phyloP scores from a whole-genome alignment of 495 filamentous ascomycete genomes.

The Penicillium soppii region DNA sequence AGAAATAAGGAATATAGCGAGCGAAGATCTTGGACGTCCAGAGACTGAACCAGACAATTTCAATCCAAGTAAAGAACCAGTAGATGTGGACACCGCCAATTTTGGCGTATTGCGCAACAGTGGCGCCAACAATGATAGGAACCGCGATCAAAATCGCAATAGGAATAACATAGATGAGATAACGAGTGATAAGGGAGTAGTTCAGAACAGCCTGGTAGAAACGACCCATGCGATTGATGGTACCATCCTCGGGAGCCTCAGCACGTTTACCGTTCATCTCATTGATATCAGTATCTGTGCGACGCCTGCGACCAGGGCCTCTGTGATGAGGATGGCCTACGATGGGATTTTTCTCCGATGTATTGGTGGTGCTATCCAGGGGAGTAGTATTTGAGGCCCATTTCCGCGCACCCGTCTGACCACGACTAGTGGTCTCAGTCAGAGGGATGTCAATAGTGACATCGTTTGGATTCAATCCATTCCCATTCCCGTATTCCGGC shows the following conservation, averaged over 20 bases:
- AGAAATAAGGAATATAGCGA: conserved; percentile 73
- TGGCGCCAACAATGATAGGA: conserved; percentile 77
- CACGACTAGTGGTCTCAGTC: conserved; percentile 39
- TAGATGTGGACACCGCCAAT: conserved; percentile 68
- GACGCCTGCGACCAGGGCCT: conserved; percentile 46
- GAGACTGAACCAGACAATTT: conserved; percentile 83
- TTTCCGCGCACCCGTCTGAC: conserved; percentile 45
- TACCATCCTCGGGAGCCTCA: conserved; percentile 55
- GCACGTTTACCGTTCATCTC: conserved; percentile 40
- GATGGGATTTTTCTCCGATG: conserved; percentile 46
- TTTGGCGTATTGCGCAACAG: conserved; percentile 44
- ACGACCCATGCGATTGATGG: conserved; percentile 78
- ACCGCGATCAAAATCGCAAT: conserved; percentile 72
- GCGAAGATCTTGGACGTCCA: conserved; percentile 87
- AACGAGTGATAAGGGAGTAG: conserved; percentile 83
- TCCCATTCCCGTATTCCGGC: conserved; percentile 34
- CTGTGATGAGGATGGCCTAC: conserved; percentile 41
- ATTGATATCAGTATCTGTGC: conserved; percentile 44
- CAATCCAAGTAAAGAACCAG: conserved; percentile 88
- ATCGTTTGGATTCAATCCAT: conserved; percentile 50
- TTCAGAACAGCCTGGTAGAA: conserved; percentile 82
- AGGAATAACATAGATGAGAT: conserved; percentile 84
- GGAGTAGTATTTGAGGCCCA: conserved; percentile 27
- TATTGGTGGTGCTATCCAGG: conserved; percentile 6
- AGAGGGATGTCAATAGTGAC: conserved; percentile 61